Conservation (phyloP, 2,329 filamentous ascomycete genomes). For the Venturia aucupariae region DNA sequence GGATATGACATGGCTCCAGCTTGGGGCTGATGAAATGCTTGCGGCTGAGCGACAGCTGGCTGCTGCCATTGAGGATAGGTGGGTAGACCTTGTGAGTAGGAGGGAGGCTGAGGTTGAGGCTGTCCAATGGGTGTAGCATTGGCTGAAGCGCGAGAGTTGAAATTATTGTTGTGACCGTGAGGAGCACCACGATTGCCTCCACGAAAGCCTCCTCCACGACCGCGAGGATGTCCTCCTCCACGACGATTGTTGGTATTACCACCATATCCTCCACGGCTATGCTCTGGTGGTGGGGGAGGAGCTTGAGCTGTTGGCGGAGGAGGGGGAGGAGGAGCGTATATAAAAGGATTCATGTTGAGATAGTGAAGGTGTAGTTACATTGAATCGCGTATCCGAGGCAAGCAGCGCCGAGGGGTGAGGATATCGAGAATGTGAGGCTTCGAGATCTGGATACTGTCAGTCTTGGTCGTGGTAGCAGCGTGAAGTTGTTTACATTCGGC, state of each 20-base stretch:
- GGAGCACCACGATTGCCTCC: not conserved
- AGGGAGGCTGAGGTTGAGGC: not conserved
- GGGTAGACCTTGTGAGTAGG: conserved; percentile 3
- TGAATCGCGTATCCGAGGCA: not conserved
- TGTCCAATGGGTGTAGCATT: conserved; percentile 2
- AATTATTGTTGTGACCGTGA: not conserved
- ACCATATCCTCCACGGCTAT: not conserved
- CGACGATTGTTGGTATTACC: not conserved
- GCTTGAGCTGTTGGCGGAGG: conserved; percentile 22
- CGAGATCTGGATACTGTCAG: not conserved
- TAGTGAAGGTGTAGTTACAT: conserved; percentile 6
- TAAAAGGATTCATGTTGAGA: conserved; percentile 24
- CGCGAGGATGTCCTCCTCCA: not conserved
- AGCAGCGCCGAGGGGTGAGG: not conserved
- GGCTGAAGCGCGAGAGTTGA: not conserved
- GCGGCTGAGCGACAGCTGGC: not conserved
- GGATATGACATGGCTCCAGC: not conserved
- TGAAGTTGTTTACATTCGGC: not conserved
- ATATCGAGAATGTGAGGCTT: not conserved
- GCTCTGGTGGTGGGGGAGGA: conserved; percentile 3
- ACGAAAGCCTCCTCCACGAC: not conserved
- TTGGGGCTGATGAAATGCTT: conserved; percentile 1
- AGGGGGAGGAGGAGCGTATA: conserved; percentile 41
- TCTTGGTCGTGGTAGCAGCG: not conserved
- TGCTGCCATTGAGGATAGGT: conserved; percentile 6